Evolutionary conservation across 306 rosid genomes (phyloP).

Genomic region (Hippophae rhamnoides): DNA sequence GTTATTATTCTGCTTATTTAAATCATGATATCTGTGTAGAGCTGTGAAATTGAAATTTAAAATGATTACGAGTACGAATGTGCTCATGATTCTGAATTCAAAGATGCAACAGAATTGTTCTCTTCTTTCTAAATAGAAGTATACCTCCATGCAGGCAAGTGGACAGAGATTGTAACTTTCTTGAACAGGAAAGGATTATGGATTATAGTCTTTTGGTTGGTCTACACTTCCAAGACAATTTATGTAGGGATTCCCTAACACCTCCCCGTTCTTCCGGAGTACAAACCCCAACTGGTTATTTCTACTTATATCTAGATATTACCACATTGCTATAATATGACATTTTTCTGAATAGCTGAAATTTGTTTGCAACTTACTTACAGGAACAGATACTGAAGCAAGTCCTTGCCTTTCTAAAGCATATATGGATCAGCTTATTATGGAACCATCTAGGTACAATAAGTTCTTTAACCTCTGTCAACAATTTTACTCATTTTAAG

Average conservation of each 20-base stretch:
- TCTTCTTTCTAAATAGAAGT: background rate
- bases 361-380: conserved; percentile 9
- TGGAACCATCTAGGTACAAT: conserved; percentile 50
- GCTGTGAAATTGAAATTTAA: background rate
- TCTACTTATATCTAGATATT: conserved; percentile 10
- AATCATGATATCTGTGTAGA: background rate
- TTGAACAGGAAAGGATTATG: conserved; percentile 92
- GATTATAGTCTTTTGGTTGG: conserved; percentile 94
- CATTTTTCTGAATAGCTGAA: conserved; percentile 17
- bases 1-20: background rate
- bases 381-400: conserved; percentile 36
- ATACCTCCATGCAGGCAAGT: conserved; percentile 66
- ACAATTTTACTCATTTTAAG: background rate
- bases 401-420: conserved; percentile 33
- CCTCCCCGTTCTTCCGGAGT: conserved; percentile 32
- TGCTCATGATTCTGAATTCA: background rate
- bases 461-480: conserved; percentile 10
- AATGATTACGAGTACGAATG: background rate
- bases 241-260: conserved; percentile 22
- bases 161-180: conserved; percentile 83
- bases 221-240: conserved; percentile 65
- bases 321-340: conserved; percentile 1
- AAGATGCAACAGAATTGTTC: too few species aligned
- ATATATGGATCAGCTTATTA: conserved; percentile 32
- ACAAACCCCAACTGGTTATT: conserved; percentile 27